phyloP scores from a whole-genome alignment of 176 grass and related monocot genomes.

The Poa annua region DNA sequence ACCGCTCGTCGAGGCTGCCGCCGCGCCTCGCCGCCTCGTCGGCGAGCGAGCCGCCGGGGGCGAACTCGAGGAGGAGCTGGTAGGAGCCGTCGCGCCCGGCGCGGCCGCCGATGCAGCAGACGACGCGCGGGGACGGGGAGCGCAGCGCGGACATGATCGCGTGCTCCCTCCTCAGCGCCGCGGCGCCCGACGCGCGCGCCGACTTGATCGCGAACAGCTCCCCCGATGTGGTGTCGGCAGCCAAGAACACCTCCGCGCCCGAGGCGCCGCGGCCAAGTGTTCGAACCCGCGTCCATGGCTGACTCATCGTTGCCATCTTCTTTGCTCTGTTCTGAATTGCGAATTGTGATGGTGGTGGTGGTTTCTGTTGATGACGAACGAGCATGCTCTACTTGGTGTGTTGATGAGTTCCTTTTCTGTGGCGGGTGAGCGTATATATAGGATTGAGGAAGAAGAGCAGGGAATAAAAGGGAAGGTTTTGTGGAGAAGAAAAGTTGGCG shows the following conservation, averaged over 20 bases:
- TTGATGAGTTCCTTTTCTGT: not conserved
- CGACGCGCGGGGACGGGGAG: constrained; percentile 31
- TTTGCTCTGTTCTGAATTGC: not conserved
- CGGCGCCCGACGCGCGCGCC: not conserved
- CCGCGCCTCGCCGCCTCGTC: constrained; percentile 25
- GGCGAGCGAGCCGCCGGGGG: constrained; percentile 43
- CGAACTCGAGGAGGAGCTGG: constrained; percentile 56
- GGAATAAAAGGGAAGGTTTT: too few relatives aligned
- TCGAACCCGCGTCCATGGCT: constrained; percentile 54
- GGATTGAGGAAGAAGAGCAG: not conserved
- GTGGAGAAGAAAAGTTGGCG: constrained; percentile 29
- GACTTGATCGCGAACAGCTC: constrained; percentile 72
- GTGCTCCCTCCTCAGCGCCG: constrained; percentile 49
- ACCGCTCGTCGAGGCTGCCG: constrained; percentile 29
- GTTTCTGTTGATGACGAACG: constrained; percentile 19
- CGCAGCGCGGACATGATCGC: constrained; percentile 36
- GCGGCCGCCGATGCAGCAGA: constrained; percentile 38
- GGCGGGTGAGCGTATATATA: constrained; percentile 36
- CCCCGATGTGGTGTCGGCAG: constrained; percentile 32
- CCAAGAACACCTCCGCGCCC: constrained; percentile 61
- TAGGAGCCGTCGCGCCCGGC: not conserved
- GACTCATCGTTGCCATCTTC: not conserved
- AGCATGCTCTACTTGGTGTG: constrained; percentile 11
- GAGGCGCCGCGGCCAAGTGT: constrained; percentile 66
- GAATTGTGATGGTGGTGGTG: not conserved